These are phyloP conservation scores for Mycena amicta DNA, from an alignment of 768 basidiomycete species.

Conservation along the genomic window DNA sequence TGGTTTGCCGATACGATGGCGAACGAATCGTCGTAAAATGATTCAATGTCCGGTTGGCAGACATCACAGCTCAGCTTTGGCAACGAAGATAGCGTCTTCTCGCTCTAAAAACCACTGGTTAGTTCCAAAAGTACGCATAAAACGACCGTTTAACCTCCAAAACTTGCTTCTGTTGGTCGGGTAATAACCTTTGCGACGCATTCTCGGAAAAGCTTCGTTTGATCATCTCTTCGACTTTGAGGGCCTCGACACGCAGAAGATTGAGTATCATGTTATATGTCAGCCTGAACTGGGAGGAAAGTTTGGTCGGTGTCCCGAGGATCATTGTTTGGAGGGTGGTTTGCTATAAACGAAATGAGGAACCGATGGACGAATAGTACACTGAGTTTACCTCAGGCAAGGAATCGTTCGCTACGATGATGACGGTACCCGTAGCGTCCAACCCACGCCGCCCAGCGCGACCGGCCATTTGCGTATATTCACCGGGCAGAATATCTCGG, in stretches of 20 bases:
- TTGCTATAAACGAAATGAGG: constrained; percentile 71
- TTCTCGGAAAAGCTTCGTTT: constrained; percentile 99
- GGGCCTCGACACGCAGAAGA: constrained; percentile 90
- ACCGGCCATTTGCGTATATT: constrained; percentile 99
- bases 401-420: constrained; percentile 82
- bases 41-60: constrained; percentile 73
- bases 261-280: constrained; percentile 99
- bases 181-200: constrained; percentile 86
- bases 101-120: constrained; percentile 52
- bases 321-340: constrained; percentile 83
- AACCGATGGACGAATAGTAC: too few relatives aligned
- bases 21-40: constrained; percentile 72
- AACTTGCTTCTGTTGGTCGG: constrained; percentile 91
- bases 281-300: constrained; percentile 93
- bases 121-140: constrained; percentile 8
- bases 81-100: constrained; percentile 64
- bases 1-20: constrained; percentile 67
- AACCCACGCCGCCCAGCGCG: constrained; percentile 95
- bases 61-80: constrained; percentile 67
- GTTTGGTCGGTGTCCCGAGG: constrained; percentile 88
- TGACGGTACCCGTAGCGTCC: constrained; percentile 93
- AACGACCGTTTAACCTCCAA: constrained; percentile 57
- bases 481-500: constrained; percentile 86
- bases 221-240: constrained; percentile 99
- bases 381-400: constrained; percentile 72